Evolutionary conservation across 768 basidiomycete species (phyloP), one percentile per base, ranked within the genome.

Genomic region (Collybia sp.): DNA sequence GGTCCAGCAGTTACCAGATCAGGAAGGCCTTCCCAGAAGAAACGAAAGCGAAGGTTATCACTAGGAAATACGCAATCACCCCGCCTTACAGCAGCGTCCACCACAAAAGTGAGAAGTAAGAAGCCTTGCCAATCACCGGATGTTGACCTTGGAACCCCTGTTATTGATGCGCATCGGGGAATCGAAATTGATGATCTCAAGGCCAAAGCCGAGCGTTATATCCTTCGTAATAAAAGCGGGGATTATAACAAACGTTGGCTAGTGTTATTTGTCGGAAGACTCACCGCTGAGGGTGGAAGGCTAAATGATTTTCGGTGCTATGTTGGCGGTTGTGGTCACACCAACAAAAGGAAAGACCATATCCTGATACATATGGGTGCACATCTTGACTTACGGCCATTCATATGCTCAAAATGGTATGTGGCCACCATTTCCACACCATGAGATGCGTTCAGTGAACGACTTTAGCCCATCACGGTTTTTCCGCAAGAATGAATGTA

Each of bases 401-500:
- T 80, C 60, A 66, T 72, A 40, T 88, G 85, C 52, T 54, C 67
- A n/a, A 57, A 75, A 53, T 88, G 85, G 85, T 85, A 56, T 49
- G 80, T 72, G 39, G 17, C 31, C 40, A 41, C 19, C 25, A 8
- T 39, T 15, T 6, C 43, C 25, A 31, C 35, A 9, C 30, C 17
- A 19, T 44, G 13, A 18, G 15, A 30, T 12, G 20, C 10, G 30
- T 45, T 30, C 32, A 16, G 16, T 19, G 33, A 30, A 41, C 40
- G 45, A 44, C n/a, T 32, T 11, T 43, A 87, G 85, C 57, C 61
- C 76, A 2, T 70, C 81, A 47, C 70, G 79, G 11, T 88, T 87
- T 65, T 58, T 85, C 48, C 80, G 85, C 48, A 86, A 82, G 60
- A 86, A 88, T 54, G 85, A 88, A 58, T 85, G 82, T 66, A 86